These are phyloP conservation scores for Penicillium decumbens DNA, from an alignment of 2,329 filamentous ascomycete species.

Conservation along the genomic window DNA sequence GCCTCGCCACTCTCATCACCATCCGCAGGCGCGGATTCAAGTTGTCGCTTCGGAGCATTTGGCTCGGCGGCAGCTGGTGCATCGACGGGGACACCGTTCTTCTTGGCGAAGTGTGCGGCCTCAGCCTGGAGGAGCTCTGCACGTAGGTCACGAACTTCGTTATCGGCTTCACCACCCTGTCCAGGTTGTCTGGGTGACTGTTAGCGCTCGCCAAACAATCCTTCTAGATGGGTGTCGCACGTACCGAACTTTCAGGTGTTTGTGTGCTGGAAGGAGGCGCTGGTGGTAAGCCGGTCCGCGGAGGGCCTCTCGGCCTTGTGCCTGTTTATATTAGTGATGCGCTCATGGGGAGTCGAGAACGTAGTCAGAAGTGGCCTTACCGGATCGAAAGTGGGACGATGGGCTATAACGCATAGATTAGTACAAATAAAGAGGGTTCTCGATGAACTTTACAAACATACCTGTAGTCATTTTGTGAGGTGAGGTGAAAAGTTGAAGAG, in stretches of 20 bases:
- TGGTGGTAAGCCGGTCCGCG: conserved; percentile 94
- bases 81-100: conserved; percentile 58
- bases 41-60: conserved; percentile 58
- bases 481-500: conserved; percentile 11
- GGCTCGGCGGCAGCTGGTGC: conserved; percentile 39
- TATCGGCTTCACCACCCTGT: conserved; percentile 77
- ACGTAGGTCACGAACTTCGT: conserved; percentile 69
- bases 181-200: conserved; percentile 61
- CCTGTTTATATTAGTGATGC: conserved; percentile 48
- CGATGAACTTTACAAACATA: conserved; percentile 18
- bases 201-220: conserved; percentile 13
- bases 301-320: conserved; percentile 88
- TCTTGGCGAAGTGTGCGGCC: conserved; percentile 80
- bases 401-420: conserved; percentile 48
- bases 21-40: conserved; percentile 49
- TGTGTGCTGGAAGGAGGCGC: conserved; percentile 88
- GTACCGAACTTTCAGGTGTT: conserved; percentile 79
- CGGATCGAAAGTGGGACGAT: conserved; percentile 93
- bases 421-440: background rate
- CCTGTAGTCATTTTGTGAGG: conserved; percentile 39
- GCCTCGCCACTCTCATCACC: conserved; percentile 41
- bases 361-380: conserved; percentile 46
- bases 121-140: conserved; percentile 88
- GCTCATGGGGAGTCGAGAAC: conserved; percentile 15
- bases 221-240: conserved; percentile 12